phyloP scores from a whole-genome alignment of 75 land plant species.

The Cryptomeria japonica region DNA sequence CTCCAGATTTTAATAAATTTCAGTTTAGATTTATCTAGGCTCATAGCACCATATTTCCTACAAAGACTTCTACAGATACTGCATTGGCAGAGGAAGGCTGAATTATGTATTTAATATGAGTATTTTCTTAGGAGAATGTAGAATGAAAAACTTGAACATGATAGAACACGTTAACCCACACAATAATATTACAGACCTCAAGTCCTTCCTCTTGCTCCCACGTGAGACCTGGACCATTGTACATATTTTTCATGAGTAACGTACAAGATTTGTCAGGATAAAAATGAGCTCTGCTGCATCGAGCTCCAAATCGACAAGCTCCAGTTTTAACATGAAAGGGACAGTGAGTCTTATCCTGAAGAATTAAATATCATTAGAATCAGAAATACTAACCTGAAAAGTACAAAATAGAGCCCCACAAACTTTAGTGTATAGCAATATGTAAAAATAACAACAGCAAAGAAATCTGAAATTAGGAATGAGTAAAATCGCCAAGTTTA shows the following conservation, averaged over 20 bases:
- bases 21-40: too few relatives aligned
- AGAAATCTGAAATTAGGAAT: not conserved
- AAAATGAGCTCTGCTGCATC: slow-evolving; percentile 94
- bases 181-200: slow-evolving; percentile 79
- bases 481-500: not conserved
- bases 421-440: not conserved
- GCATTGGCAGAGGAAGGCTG: not conserved
- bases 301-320: slow-evolving; percentile 92
- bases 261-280: slow-evolving; percentile 98
- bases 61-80: not conserved
- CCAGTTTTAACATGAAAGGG: slow-evolving; percentile 97
- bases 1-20: too few relatives aligned
- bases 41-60: not conserved
- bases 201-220: slow-evolving; percentile 97
- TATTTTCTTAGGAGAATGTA: not conserved
- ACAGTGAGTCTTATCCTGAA: slow-evolving; percentile 95
- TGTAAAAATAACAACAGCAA: not conserved
- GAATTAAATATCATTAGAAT: not conserved
- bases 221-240: slow-evolving; percentile 93
- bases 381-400: not conserved
- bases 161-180: slow-evolving; percentile 31
- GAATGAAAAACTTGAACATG: slow-evolving; percentile 16
- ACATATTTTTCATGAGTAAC: slow-evolving; percentile 93
- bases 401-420: not conserved
- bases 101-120: not conserved